Base-by-base conservation (phyloP, 1,284 basidiomycete species). In the Inonotus hispidus region DNA sequence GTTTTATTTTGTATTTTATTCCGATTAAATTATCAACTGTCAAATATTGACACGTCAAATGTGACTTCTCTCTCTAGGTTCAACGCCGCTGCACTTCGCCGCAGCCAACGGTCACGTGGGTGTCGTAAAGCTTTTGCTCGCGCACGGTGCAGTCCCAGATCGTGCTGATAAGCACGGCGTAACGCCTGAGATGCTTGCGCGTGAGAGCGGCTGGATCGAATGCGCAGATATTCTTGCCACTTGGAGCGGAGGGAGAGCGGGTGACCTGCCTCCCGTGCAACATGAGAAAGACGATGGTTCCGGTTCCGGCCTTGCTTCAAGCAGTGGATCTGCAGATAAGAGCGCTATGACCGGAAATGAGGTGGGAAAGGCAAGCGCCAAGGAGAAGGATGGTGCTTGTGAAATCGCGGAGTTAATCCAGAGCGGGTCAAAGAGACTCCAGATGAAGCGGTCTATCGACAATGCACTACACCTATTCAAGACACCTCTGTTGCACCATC, bases 61-160 rank as follows among this genome's bases (percentile, higher is more conserved):
- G 1, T 27, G 8, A 37, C 27, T 37, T 38, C 54, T 13, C 19
- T 47, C 14, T 37, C 37, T 29, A 59, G 80, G 80, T 1, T 81
- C 79, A 1, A 82, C 80, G 0, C 78, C 81, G 0, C 70, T 83
- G 0, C 81, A 83, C 66, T 83, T 82, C 64, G 81, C 81, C 10
- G 79, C 81, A 25, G 79, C 81, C 5, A 80, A 81, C 62, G 80
- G 80, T 8, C 79, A 83, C 66, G 69, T 72, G 1, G 63, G 68
- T 2, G 72, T 82, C 64, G 74, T 79, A 21, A 70, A 74, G 39
- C 73, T 82, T 38, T 71, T 83, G 16, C 74, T 83, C 19, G 73
- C 75, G 0, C 74, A 71, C 59, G 80, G 80, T 16, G 81, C 81
- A 1, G 70, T 75, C n/a, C 73, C 77, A 2, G 68, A 73, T 53